Evolutionary conservation across 176 grass and related monocot genomes (phyloP).

Genomic region (Musa schizocarpa): DNA sequence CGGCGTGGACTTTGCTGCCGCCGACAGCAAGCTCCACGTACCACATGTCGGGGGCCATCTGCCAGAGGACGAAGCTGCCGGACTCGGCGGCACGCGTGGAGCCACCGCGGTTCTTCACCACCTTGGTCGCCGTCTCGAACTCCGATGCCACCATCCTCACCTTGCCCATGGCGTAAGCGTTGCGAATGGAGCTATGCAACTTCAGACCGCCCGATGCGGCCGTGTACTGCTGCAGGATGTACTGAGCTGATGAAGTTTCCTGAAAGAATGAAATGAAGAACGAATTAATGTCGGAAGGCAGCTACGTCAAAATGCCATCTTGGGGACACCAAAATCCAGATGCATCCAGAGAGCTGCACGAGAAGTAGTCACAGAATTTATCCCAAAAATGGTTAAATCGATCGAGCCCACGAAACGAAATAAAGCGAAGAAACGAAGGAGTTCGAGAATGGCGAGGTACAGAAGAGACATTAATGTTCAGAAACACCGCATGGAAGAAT

Average conservation of each 20-base stretch:
- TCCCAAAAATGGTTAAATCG: background rate
- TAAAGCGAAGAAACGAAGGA: background rate
- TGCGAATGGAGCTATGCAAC: conserved; percentile 59
- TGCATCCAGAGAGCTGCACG: background rate
- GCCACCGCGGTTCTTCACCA: conserved; percentile 64
- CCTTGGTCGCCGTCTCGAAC: conserved; percentile 73
- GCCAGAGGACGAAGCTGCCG: conserved; percentile 89
- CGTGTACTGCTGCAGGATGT: conserved; percentile 94
- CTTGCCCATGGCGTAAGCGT: conserved; percentile 85
- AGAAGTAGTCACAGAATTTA: background rate
- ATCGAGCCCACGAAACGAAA: background rate
- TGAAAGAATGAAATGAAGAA: conserved; percentile 15
- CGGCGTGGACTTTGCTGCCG: conserved; percentile 79
- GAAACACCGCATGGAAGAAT: background rate
- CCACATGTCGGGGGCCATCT: conserved; percentile 95
- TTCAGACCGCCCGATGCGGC: conserved; percentile 64
- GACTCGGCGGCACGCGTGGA: conserved; percentile 50
- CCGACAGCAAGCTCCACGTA: conserved; percentile 94
- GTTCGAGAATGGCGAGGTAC: background rate
- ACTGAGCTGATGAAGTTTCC: conserved; percentile 88
- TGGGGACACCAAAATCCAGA: background rate
- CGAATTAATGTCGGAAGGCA: background rate
- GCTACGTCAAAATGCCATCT: conserved; percentile 4
- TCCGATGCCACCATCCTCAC: conserved; percentile 86
- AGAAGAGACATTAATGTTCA: background rate